These are phyloP conservation scores for Mangifera indica DNA, from an alignment of 345 rosid species.

Conservation along the genomic window DNA sequence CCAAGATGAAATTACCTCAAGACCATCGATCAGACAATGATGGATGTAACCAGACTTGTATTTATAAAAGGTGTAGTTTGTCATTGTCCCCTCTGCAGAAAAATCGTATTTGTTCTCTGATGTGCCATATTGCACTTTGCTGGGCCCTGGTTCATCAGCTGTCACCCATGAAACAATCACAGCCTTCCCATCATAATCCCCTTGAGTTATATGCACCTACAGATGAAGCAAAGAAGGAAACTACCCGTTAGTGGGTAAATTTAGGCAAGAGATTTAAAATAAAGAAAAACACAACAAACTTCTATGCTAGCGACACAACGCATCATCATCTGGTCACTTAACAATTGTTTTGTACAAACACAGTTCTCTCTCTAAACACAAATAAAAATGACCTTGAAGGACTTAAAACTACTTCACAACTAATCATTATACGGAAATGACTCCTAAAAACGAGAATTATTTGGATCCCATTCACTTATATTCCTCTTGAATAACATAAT, in stretches of 20 bases:
- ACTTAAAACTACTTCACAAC: not conserved
- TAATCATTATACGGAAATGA: not conserved
- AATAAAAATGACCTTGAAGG: not conserved
- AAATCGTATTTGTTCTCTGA: slow-evolving; percentile 56
- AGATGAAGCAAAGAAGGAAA: not conserved
- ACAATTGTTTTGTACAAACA: not conserved
- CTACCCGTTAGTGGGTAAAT: not conserved
- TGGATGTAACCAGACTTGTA: slow-evolving; percentile 87
- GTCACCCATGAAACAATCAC: slow-evolving; percentile 95
- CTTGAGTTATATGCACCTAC: slow-evolving; percentile 91
- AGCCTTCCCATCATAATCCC: slow-evolving; percentile 74
- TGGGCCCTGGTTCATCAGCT: slow-evolving; percentile 59
- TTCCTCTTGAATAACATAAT: not conserved
- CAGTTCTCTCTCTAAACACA: not conserved
- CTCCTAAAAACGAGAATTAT: not conserved
- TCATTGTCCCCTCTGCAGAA: slow-evolving; percentile 56
- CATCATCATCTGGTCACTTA: slow-evolving; percentile 1
- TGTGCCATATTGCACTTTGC: slow-evolving; percentile 53
- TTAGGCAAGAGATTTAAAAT: not conserved
- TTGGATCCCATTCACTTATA: not conserved
- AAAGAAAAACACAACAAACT: not conserved
- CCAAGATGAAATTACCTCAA: slow-evolving; percentile 54
- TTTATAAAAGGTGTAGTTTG: slow-evolving; percentile 68
- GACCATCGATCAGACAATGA: slow-evolving; percentile 69
- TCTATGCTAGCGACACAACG: not conserved